Evolutionary conservation across 164 flowering plant species (phyloP).

Genomic region (Annona cherimola): DNA sequence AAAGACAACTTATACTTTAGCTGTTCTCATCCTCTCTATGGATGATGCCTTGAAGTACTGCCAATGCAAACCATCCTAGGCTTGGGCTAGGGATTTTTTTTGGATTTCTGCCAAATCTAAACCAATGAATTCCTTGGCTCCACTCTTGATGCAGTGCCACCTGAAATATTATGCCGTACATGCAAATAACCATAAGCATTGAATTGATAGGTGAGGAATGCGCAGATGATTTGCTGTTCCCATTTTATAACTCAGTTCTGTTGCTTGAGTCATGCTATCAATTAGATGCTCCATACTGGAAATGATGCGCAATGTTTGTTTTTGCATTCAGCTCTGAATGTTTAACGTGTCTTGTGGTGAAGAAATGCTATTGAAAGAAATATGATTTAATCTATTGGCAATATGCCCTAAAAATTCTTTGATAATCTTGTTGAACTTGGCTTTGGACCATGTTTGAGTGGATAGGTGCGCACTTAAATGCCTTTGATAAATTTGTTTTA

Average conservation of each 20-base stretch:
- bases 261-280: neutral
- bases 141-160: neutral
- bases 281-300: neutral
- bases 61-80: too few species aligned
- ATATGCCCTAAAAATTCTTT: too few species aligned
- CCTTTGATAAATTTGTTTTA: too few species aligned
- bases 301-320: neutral
- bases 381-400: too few species aligned
- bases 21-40: too few species aligned
- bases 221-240: neutral
- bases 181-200: neutral
- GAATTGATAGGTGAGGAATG: neutral
- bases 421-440: neutral
- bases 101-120: neutral
- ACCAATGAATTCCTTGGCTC: neutral
- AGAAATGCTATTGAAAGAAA: too few species aligned
- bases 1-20: too few species aligned
- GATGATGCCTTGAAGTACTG: too few species aligned
- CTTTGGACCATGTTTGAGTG: neutral
- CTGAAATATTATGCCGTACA: neutral
- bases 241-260: neutral
- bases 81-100: too few species aligned
- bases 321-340: neutral
- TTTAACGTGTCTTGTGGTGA: too few species aligned
- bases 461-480: too few species aligned